phyloP scores from a whole-genome alignment of 441 rosid species.

The Populus tomentosa region DNA sequence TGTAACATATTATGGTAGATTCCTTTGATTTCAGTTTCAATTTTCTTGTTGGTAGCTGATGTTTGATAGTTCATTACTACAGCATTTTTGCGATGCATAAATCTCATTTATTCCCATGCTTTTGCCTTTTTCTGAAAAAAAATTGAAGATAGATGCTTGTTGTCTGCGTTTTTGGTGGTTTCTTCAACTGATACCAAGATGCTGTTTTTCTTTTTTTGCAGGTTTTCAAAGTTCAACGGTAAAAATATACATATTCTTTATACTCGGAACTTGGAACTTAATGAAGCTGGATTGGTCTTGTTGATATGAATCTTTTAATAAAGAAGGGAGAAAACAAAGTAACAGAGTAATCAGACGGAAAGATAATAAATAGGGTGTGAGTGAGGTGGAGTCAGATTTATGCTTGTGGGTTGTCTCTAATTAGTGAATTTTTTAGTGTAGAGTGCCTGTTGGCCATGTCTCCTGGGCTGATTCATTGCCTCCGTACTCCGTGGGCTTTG shows the following conservation, averaged over 20 bases:
- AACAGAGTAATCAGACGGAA: conserved; percentile 31
- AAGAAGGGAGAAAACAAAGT: conserved; percentile 23
- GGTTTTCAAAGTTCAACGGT: conserved; percentile 60
- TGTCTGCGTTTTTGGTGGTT: conserved; percentile 76
- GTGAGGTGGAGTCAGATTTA: conserved; percentile 60
- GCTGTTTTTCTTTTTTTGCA: conserved; percentile 82
- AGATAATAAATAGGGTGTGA: conserved; percentile 28
- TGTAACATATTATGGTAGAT: conserved; percentile 39
- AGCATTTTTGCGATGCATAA: conserved; percentile 15
- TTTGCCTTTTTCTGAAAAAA: conserved; percentile 4
- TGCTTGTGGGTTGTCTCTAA: conserved; percentile 44
- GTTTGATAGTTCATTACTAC: conserved; percentile 33
- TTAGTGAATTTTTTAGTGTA: conserved; percentile 43
- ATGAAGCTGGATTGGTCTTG: conserved; percentile 25
- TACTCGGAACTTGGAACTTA: conserved; percentile 54
- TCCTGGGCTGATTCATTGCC: conserved; percentile 48
- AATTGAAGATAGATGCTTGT: conserved; percentile 55
- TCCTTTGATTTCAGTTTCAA: conserved; percentile 42
- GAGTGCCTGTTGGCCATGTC: conserved; percentile 61
- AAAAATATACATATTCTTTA: conserved; percentile 23
- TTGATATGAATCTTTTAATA: conserved; percentile 33
- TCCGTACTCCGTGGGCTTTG: conserved; percentile 78
- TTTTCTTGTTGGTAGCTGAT: conserved; percentile 44
- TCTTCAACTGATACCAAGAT: conserved; percentile 69
- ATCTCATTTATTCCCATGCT: conserved; percentile 29